Conservation (phyloP, 2,329 filamentous ascomycete species). For the Diplocarpon rosae region DNA sequence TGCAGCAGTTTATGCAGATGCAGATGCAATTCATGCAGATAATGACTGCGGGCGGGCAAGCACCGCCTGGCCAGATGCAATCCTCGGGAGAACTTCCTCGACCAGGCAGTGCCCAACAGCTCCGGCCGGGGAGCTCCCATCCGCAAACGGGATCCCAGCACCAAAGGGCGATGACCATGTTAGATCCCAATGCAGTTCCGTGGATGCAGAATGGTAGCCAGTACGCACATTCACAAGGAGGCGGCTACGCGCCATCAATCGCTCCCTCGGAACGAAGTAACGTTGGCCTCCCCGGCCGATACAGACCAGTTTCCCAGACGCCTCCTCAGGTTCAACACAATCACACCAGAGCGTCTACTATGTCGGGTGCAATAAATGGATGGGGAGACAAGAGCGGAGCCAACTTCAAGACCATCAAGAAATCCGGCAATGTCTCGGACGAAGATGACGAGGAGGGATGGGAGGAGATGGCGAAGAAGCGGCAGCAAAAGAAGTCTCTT, state of each 20-base stretch:
- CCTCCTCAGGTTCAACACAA: constrained; percentile 27
- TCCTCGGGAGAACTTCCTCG: constrained; percentile 17
- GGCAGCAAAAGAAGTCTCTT: constrained; percentile 54
- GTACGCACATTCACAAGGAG: constrained; percentile 42
- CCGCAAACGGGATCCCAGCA: constrained; percentile 11
- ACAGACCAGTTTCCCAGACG: constrained; percentile 73
- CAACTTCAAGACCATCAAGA: constrained; percentile 31
- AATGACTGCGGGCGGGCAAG: constrained; percentile 38
- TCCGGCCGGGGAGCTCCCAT: constrained; percentile 14
- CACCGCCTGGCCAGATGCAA: constrained; percentile 15
- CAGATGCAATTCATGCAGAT: constrained; percentile 92
- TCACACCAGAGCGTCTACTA: constrained; percentile 25
- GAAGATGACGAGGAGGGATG: constrained; percentile 59
- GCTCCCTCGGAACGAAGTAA: constrained; percentile 94
- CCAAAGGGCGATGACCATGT: constrained; percentile 69
- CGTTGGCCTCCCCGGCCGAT: constrained; percentile 77
- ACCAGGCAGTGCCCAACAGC: constrained; percentile 15
- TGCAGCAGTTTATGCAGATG: constrained; percentile 84
- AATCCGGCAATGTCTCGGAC: constrained; percentile 36
- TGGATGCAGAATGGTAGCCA: constrained; percentile 40
- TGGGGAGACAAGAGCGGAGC: constrained; percentile 30
- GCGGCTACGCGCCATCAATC: constrained; percentile 76
- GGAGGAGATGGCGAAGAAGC: constrained; percentile 59
- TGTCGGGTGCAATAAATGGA: constrained; percentile 23
- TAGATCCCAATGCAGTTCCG: constrained; percentile 54